A percentile compares a stretch with the other conserved stretches of the same genome.
Conservation (phyloP, 169 alveolate species). For the Plasmodium adleri region DNA sequence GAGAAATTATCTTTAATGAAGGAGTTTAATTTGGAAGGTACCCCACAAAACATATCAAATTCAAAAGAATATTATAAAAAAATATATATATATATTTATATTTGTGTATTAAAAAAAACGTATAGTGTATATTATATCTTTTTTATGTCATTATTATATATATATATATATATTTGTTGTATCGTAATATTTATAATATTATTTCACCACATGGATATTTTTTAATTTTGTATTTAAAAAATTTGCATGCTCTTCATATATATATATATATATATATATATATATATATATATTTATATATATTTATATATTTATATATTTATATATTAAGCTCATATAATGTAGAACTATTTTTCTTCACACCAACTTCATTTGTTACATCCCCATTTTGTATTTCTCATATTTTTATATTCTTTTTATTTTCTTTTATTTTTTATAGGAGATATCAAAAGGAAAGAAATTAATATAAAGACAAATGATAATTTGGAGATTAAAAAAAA, state of each 20-base stretch:
- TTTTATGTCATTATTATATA: too few species aligned
- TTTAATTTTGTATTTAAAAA: too few species aligned
- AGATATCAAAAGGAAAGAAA: constrained; percentile 31
- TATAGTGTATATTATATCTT: too few species aligned
- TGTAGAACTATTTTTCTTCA: not conserved
- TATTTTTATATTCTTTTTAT: not conserved
- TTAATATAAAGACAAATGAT: constrained; percentile 48
- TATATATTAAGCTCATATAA: not conserved
- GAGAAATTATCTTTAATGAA: constrained; percentile 41
- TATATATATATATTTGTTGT: not conserved
- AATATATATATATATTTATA: not conserved
- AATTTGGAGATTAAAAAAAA: not conserved
- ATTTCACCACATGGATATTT: too few species aligned
- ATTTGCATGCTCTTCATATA: not conserved
- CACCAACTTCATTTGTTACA: not conserved
- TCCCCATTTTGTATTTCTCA: not conserved
- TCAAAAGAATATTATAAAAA: too few species aligned
- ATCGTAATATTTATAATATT: not conserved
- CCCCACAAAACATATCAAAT: not conserved
- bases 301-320: not conserved
- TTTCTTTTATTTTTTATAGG: constrained; percentile 25
- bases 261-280: not conserved
- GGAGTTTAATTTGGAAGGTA: constrained; percentile 48
- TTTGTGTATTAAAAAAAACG: not conserved
- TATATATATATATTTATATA: not conserved